phyloP scores from a whole-genome alignment of 495 filamentous ascomycete species.

The Pyrenopolyporus hunteri region DNA sequence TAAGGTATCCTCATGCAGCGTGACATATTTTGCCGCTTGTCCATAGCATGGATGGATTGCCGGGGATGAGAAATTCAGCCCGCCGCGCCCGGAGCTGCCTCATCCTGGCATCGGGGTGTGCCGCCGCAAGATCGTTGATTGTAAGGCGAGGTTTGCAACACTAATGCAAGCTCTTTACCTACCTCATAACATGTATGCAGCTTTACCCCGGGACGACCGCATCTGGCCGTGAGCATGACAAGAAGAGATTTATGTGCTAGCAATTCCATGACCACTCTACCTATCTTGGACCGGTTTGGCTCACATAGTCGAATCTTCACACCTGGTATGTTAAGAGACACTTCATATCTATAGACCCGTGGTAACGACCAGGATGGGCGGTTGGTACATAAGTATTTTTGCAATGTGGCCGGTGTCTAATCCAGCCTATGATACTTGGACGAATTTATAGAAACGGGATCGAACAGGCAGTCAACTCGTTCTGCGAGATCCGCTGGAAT shows the following conservation, averaged over 20 bases:
- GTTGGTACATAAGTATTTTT: constrained; percentile 1
- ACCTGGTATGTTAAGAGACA: constrained; percentile 11
- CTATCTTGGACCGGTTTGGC: constrained; percentile 2
- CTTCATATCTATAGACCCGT: constrained; percentile 17
- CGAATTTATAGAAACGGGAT: not conserved
- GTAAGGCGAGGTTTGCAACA: constrained; percentile 30
- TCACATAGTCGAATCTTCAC: constrained; percentile 15
- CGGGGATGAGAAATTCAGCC: constrained; percentile 18
- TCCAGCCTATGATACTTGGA: constrained; percentile 8
- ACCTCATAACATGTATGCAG: constrained; percentile 8
- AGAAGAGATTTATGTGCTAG: constrained; percentile 13
- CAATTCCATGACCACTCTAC: not conserved
- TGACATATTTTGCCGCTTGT: constrained; percentile 1
- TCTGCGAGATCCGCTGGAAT: constrained; percentile 28
- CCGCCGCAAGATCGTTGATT: constrained; percentile 28
- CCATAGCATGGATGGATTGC: not conserved
- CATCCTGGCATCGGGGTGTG: constrained; percentile 19
- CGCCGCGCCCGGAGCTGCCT: constrained; percentile 32
- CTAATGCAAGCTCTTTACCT: constrained; percentile 41
- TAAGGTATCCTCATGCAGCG: constrained; percentile 8
- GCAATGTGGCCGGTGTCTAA: constrained; percentile 4
- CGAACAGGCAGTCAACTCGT: constrained; percentile 9
- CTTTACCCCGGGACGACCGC: constrained; percentile 25
- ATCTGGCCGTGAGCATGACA: constrained; percentile 32
- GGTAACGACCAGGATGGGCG: constrained; percentile 12